Base-by-base conservation (phyloP, 257 asterid species). In the Petunia secreta region DNA sequence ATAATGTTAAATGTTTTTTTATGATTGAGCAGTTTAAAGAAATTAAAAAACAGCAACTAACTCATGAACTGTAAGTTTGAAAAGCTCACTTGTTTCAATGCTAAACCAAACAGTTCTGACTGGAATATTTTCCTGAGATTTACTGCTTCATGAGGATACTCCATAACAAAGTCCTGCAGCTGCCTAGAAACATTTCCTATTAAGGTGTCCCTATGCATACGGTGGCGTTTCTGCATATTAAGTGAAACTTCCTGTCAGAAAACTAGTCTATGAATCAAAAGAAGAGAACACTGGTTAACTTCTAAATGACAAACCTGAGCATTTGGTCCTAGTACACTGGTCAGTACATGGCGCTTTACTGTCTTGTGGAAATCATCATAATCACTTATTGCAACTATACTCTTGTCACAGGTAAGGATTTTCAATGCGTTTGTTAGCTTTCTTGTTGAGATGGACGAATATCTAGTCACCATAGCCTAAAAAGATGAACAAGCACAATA, bases 381-480 rank as follows among this genome's bases (percentile, higher is more conserved):
- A 82, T 93, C 99, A 77, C 97, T 87, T 91, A 91, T 85, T 1
- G 98, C 97, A 25, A 95, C 89, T 0, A 93, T 89, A 65, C 85
- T 90, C 85, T 95, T 91, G 81, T 89, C 92, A 59, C 60, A 50
- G 34, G 97, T 91, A 82, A 95, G 94, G 74, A 87, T 91, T 83
- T 73, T 89, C 55, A 94, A 58, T 39, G 98, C 97, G n/a, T 89
- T 96, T 14, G 99, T 88, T 2, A 94, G 90, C 91, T 93, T 95
- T 69, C 99, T 84, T 13, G 97, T 82, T 53, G 99, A 93, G 86
- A 95, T 90, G 64, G 96, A 89, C 0, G 95, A 78, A 86, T 86
- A 92, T 75, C 88, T 92, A 6, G 94, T 80, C 62, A 91, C 97
- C 98, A 92, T 90, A 65, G 98, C 97, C 99, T 96, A 78, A 62